Percentiles rank a stretch among this genome's conserved stretches.
These are phyloP conservation scores for Hygrophorus russula DNA, from an alignment of 768 basidiomycete genomes.

Conservation along the genomic window DNA sequence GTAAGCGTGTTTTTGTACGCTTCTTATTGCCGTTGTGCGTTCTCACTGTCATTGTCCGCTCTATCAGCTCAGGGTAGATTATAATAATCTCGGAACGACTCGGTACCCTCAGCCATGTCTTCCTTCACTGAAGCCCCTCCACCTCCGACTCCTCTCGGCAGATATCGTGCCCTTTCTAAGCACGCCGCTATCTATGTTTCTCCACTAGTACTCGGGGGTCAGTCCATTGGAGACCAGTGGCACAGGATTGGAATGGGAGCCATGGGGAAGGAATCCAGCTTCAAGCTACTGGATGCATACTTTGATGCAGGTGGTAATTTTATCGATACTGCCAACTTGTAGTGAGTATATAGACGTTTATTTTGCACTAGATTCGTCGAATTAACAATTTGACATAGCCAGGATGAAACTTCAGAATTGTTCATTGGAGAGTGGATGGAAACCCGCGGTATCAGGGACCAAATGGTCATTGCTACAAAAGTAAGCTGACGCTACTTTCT, in stretches of 20 bases:
- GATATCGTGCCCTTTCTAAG: slow-evolving; percentile 28
- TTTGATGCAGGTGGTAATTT: slow-evolving; percentile 30
- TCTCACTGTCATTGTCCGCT: no score
- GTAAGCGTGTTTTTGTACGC: no score
- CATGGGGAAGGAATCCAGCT: slow-evolving; percentile 25
- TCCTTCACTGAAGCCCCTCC: slow-evolving; percentile 10
- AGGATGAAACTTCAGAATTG: slow-evolving; percentile 25
- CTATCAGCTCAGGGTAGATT: no score
- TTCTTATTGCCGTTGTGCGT: no score
- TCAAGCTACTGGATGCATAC: slow-evolving; percentile 30
- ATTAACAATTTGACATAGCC: slow-evolving; percentile 10
- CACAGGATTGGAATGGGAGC: slow-evolving; percentile 14
- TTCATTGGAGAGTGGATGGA: slow-evolving; percentile 35
- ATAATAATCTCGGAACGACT: no score
- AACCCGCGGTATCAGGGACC: slow-evolving; percentile 24
- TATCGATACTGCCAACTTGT: slow-evolving; percentile 30
- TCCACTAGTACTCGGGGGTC: slow-evolving; percentile 34
- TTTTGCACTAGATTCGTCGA: neutral
- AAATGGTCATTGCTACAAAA: slow-evolving; percentile 26
- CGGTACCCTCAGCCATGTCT: neutral
- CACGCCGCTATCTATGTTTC: slow-evolving; percentile 36
- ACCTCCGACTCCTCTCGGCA: slow-evolving; percentile 22
- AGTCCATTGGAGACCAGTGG: slow-evolving; percentile 40
- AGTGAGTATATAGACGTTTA: slow-evolving; percentile 12
- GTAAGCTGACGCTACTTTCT: no score